These are phyloP conservation scores for Cryptosporidium muris DNA, from an alignment of 169 alveolate genomes.

Conservation along the genomic window DNA sequence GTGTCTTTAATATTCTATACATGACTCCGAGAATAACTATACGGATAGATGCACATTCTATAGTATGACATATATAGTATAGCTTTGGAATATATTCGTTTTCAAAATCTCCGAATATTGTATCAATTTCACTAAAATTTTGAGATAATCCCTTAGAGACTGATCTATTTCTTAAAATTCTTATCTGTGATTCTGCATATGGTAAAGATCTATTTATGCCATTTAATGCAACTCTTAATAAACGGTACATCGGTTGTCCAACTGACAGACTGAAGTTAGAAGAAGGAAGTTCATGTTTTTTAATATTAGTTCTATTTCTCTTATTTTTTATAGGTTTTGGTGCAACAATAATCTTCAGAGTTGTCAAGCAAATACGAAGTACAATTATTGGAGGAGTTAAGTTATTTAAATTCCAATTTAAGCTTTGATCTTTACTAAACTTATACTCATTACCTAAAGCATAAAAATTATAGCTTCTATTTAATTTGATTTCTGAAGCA, in stretches of 20 bases:
- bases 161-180: slow-evolving; percentile 10
- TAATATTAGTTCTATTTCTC: not conserved
- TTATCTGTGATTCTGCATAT: slow-evolving; percentile 58
- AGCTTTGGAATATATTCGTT: slow-evolving; percentile 48
- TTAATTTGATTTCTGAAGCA: slow-evolving; percentile 54
- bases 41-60: slow-evolving; percentile 56
- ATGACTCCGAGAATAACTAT: slow-evolving; percentile 47
- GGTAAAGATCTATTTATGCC: slow-evolving; percentile 60
- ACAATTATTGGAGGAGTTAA: slow-evolving; percentile 50
- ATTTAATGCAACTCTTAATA: slow-evolving; percentile 56
- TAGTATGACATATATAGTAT: slow-evolving; percentile 48
- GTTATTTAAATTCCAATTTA: not conserved
- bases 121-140: too few relatives aligned
- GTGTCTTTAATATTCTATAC: slow-evolving; percentile 50
- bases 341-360: slow-evolving; percentile 43
- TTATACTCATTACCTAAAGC: not conserved
- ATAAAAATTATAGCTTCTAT: slow-evolving; percentile 24
- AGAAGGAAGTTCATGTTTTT: not conserved
- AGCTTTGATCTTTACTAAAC: not conserved
- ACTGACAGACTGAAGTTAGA: not conserved
- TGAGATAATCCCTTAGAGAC: slow-evolving; percentile 18
- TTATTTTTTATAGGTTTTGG: slow-evolving; percentile 3
- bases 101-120: slow-evolving; percentile 7
- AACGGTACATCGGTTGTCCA: slow-evolving; percentile 34
- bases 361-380: slow-evolving; percentile 32